A percentile compares a stretch with the other conserved stretches of the same genome.
These are phyloP conservation scores for Goffeauzyma gilvescens DNA, from an alignment of 768 basidiomycete species.

Conservation along the genomic window DNA sequence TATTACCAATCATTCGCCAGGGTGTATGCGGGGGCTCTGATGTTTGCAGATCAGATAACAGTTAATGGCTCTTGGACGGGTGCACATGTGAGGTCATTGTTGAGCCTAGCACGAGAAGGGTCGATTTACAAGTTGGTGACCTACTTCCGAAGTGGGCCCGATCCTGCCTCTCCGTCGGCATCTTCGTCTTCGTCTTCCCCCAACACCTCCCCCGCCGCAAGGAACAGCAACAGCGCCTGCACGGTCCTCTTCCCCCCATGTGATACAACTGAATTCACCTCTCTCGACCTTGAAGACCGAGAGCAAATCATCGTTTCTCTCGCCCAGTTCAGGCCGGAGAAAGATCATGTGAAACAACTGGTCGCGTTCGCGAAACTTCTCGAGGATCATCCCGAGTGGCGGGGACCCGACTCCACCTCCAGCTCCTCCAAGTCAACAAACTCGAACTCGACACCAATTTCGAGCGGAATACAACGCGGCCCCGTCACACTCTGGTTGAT, in stretches of 20 bases:
- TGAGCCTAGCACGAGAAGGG: conserved; percentile 31
- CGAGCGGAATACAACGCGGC: too few relatives aligned
- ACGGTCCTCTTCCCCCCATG: conserved; percentile 84
- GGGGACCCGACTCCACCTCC: too few relatives aligned
- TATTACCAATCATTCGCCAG: conserved; percentile 81
- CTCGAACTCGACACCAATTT: too few relatives aligned
- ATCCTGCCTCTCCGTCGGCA: too few relatives aligned
- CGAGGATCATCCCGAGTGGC: conserved; percentile 41
- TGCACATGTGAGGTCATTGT: conserved; percentile 56
- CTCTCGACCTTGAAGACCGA: conserved; percentile 38
- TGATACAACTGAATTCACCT: conserved; percentile 53
- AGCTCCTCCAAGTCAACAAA: too few relatives aligned
- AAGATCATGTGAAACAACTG: conserved; percentile 70
- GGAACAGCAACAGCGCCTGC: conserved; percentile 11
- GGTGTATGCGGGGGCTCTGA: conserved; percentile 57
- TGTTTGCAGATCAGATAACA: conserved; percentile 48
- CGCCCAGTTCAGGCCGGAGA: conserved; percentile 96
- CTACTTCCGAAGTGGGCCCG: too few relatives aligned
- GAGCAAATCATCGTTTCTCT: conserved; percentile 52
- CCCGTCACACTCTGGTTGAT: conserved; percentile 56
- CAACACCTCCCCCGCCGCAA: not conserved
- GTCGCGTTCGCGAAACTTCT: conserved; percentile 48
- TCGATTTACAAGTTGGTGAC: too few relatives aligned
- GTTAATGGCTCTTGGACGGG: conserved; percentile 94
- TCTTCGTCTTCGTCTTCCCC: too few relatives aligned